These are phyloP conservation scores for Coriolopsis trogii DNA, from an alignment of 1,284 basidiomycete genomes.

Conservation along the genomic window DNA sequence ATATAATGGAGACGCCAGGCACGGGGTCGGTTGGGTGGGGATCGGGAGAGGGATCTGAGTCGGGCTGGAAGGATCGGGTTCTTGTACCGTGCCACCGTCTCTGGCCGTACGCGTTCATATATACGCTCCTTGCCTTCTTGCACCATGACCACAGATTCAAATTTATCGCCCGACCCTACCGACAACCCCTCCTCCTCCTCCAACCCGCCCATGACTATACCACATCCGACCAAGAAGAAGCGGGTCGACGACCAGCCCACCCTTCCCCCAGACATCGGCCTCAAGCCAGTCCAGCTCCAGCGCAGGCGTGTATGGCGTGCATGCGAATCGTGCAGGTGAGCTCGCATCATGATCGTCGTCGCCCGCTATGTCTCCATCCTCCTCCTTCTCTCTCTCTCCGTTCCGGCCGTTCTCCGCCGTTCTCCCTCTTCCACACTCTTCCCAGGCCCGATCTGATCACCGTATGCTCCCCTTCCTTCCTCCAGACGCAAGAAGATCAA, in stretches of 20 bases:
- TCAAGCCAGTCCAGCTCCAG: conserved; percentile 75
- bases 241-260: conserved; percentile 63
- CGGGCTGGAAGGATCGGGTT: neutral
- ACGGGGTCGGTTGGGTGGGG: neutral
- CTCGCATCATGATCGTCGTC: conserved; percentile 19
- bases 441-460: conserved; percentile 17
- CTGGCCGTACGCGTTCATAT: conserved; percentile 23
- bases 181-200: conserved; percentile 30
- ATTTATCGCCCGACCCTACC: conserved; percentile 47
- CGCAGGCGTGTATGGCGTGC: conserved; percentile 79
- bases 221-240: conserved; percentile 72
- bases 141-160: conserved; percentile 52
- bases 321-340: conserved; percentile 83
- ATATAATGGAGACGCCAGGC: neutral
- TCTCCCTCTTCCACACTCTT: conserved; percentile 3
- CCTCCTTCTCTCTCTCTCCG: conserved; percentile 5
- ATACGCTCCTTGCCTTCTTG: conserved; percentile 32
- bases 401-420: conserved; percentile 10
- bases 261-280: conserved; percentile 53
- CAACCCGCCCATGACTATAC: conserved; percentile 43
- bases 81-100: conserved; percentile 4
- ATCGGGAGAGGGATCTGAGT: conserved; percentile 5
- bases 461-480: conserved; percentile 1
- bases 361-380: conserved; percentile 24
- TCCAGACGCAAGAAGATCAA: conserved; percentile 86